phyloP scores from a whole-genome alignment of 2,329 filamentous ascomycete genomes.

The Teratosphaeria nubilosa region DNA sequence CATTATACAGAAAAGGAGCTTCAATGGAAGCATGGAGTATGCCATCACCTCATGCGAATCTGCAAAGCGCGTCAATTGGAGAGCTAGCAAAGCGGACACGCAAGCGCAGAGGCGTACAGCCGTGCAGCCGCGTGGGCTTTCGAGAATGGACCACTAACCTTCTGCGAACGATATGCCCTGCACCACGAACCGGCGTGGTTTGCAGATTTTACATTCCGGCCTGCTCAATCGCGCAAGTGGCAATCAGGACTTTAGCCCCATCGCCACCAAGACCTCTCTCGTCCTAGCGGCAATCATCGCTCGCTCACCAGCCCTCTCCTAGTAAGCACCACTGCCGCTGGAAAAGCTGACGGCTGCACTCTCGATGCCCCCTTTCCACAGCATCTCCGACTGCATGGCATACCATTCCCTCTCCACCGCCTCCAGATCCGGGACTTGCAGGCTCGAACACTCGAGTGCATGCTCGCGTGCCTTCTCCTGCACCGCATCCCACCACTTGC shows the following conservation, averaged over 20 bases:
- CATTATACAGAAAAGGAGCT: not conserved
- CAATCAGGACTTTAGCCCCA: not conserved
- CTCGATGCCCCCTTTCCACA: not conserved
- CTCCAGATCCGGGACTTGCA: constrained; percentile 4
- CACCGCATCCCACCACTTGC: constrained; percentile 30
- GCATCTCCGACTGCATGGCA: not conserved
- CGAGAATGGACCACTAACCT: not conserved
- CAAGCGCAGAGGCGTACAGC: not conserved
- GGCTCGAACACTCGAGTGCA: constrained; percentile 9
- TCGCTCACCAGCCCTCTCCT: not conserved
- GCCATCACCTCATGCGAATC: not conserved
- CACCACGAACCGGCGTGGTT: not conserved
- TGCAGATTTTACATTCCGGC: not conserved
- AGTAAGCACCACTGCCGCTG: not conserved
- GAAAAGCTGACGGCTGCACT: not conserved
- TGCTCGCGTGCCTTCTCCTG: constrained; percentile 24
- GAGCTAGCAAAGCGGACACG: not conserved
- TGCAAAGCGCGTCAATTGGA: not conserved
- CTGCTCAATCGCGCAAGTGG: not conserved
- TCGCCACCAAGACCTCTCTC: not conserved
- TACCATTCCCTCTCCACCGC: not conserved
- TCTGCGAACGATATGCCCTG: not conserved
- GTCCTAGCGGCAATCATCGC: not conserved
- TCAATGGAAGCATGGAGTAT: not conserved
- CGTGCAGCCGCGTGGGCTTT: not conserved